Evolutionary conservation across 768 basidiomycete species (phyloP).

Genomic region (Suillus spraguei): DNA sequence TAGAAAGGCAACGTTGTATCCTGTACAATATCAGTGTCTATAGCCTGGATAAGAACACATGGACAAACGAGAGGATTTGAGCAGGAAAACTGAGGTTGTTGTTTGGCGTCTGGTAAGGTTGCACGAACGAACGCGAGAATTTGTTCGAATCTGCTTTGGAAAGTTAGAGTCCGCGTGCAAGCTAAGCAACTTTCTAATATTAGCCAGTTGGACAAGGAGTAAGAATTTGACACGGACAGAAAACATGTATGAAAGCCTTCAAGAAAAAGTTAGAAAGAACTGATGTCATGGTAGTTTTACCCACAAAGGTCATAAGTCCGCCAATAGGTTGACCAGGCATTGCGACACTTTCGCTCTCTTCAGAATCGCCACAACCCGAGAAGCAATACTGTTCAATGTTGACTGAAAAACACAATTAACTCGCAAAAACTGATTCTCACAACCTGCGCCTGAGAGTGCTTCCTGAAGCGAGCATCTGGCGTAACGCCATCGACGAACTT

Average conservation of each 20-base stretch:
- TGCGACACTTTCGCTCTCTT: slow-evolving; percentile 4
- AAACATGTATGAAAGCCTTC: slow-evolving; percentile 10
- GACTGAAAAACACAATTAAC: background rate
- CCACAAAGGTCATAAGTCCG: slow-evolving; percentile 3
- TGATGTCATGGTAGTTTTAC: background rate
- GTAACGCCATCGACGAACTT: slow-evolving; percentile 1
- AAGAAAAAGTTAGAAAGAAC: background rate
- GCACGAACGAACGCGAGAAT: background rate
- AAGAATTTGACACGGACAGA: background rate
- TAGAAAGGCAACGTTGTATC: slow-evolving; percentile 3
- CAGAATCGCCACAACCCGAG: slow-evolving; percentile 6
- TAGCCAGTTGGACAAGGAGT: background rate
- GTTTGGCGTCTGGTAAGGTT: background rate
- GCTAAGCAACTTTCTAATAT: background rate
- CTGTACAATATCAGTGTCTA: slow-evolving; percentile 6
- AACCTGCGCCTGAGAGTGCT: background rate
- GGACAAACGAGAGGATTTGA: slow-evolving; percentile 1
- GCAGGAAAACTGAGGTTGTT: slow-evolving; percentile 1
- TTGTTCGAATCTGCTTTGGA: background rate
- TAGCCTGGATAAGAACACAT: background rate
- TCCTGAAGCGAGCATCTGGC: background rate
- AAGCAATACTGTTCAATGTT: background rate
- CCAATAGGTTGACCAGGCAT: slow-evolving; percentile 2
- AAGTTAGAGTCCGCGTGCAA: background rate
- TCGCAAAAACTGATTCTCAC: background rate